Conservation (phyloP, 495 filamentous ascomycete species). For the Pseudevernia furfuracea region DNA sequence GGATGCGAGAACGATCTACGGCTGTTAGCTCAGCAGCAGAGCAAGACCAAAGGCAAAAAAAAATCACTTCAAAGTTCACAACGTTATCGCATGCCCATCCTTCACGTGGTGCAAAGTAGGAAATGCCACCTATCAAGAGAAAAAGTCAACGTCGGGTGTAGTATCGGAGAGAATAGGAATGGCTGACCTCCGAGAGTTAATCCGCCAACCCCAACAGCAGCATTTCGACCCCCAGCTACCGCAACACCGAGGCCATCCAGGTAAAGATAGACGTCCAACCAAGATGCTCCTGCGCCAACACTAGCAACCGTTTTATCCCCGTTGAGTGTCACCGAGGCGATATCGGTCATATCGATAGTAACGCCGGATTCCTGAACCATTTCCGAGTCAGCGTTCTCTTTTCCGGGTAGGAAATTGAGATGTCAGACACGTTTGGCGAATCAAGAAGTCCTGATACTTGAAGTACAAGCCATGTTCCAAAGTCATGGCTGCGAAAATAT, state of each 20-base stretch:
- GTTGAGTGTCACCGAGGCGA: slow-evolving; percentile 35
- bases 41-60: neutral
- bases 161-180: no score
- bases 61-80: slow-evolving; percentile 20
- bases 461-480: neutral
- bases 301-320: neutral
- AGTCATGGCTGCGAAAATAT: neutral
- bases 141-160: neutral
- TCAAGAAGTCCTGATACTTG: neutral
- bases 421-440: neutral
- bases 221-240: slow-evolving; percentile 42
- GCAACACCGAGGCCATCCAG: slow-evolving; percentile 41
- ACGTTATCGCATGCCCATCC: slow-evolving; percentile 35
- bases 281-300: slow-evolving; percentile 39
- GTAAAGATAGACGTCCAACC: slow-evolving; percentile 41
- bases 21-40: neutral
- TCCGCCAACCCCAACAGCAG: slow-evolving; percentile 37
- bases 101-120: slow-evolving; percentile 28
- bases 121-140: slow-evolving; percentile 27
- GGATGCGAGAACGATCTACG: slow-evolving; percentile 33
- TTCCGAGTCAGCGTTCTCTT: neutral
- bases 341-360: slow-evolving; percentile 27
- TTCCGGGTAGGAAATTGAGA: neutral
- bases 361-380: slow-evolving; percentile 23
- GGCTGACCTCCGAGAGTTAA: slow-evolving; percentile 33